These are phyloP conservation scores for Fraxinus sp. DNA, from an alignment of 305 asterid genomes.

Conservation along the genomic window DNA sequence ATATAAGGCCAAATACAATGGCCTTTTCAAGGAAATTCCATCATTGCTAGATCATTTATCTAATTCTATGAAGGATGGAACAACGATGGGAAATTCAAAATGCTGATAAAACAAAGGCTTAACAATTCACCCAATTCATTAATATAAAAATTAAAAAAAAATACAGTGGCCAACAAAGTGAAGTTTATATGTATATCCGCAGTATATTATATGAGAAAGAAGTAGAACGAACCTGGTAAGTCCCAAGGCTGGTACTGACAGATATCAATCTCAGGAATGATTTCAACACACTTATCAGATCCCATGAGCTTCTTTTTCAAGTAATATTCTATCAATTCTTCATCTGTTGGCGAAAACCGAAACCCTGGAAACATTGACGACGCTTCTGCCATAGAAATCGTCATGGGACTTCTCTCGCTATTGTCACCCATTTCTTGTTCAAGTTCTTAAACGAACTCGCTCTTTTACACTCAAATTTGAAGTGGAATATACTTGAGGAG, in stretches of 20 bases:
- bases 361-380: constrained; percentile 76
- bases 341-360: constrained; percentile 82
- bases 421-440: constrained; percentile 5
- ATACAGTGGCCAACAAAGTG: not conserved
- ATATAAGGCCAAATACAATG: not conserved
- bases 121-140: not conserved
- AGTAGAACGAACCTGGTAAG: constrained; percentile 65
- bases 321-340: constrained; percentile 69
- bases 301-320: constrained; percentile 65
- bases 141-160: no score
- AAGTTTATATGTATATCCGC: not conserved
- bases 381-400: constrained; percentile 61
- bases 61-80: not conserved
- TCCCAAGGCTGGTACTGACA: constrained; percentile 80
- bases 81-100: not conserved
- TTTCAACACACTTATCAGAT: constrained; percentile 47
- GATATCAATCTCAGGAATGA: constrained; percentile 76
- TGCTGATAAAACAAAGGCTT: not conserved
- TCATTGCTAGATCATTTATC: not conserved
- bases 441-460: not conserved
- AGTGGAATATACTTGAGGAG: not conserved
- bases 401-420: constrained; percentile 33
- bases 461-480: not conserved
- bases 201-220: not conserved
- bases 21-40: not conserved